Evolutionary conservation across 164 flowering plant species (phyloP).

Genomic region (Taxillus chinensis): DNA sequence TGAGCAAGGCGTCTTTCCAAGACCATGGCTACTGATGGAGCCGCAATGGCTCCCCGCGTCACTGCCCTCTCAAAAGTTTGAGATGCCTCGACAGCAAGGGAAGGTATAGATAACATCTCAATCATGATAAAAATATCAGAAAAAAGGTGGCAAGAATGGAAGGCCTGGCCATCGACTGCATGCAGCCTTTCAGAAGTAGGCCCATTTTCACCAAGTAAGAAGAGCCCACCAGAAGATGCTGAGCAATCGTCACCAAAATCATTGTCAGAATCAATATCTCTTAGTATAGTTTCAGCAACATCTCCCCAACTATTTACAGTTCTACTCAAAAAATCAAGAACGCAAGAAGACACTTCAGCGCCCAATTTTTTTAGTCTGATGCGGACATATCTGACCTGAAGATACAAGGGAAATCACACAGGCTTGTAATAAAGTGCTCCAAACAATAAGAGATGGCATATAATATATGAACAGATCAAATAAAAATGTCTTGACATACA

Average conservation of each 20-base stretch:
- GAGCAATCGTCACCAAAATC: conserved; percentile 33
- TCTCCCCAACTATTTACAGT: conserved; percentile 73
- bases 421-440: neutral
- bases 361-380: conserved; percentile 67
- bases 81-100: conserved; percentile 76
- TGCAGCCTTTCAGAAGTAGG: conserved; percentile 30
- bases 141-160: conserved; percentile 35
- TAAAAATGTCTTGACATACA: conserved; percentile 30
- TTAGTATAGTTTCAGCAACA: conserved; percentile 67
- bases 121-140: conserved; percentile 72
- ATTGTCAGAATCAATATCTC: conserved; percentile 73
- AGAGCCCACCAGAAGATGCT: conserved; percentile 27
- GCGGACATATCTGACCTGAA: conserved; percentile 83
- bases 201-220: conserved; percentile 48
- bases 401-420: conserved; percentile 8
- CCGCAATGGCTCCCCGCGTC: conserved; percentile 56
- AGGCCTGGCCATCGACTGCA: conserved; percentile 35
- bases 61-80: conserved; percentile 90
- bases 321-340: conserved; percentile 68
- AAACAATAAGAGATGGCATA: neutral
- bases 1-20: conserved; percentile 75
- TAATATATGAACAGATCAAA: neutral
- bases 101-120: conserved; percentile 85
- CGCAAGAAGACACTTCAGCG: conserved; percentile 62
- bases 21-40: conserved; percentile 67